phyloP scores from a whole-genome alignment of 2,329 filamentous ascomycete genomes.

The Grosmannia penicillata region DNA sequence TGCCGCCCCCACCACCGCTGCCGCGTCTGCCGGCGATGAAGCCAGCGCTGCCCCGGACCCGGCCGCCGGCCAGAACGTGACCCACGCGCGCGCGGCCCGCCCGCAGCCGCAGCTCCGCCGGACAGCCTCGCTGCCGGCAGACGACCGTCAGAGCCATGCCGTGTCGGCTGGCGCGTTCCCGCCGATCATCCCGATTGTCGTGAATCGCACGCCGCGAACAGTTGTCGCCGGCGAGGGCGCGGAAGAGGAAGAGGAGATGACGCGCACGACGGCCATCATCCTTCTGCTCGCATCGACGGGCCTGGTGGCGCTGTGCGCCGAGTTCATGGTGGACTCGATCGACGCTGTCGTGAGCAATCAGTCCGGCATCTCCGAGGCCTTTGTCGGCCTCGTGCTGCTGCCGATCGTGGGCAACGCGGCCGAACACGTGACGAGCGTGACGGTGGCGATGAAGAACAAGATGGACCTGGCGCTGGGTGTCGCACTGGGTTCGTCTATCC shows the following conservation, averaged over 20 bases:
- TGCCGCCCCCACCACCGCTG: slow-evolving; percentile 10
- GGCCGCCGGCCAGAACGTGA: too few relatives aligned
- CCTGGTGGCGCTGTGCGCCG: slow-evolving; percentile 43
- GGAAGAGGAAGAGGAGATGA: slow-evolving; percentile 20
- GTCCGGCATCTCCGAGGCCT: slow-evolving; percentile 34
- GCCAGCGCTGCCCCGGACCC: not conserved
- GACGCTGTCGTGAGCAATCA: slow-evolving; percentile 34
- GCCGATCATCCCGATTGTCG: slow-evolving; percentile 17
- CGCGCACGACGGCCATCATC: slow-evolving; percentile 28
- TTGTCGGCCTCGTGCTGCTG: slow-evolving; percentile 46
- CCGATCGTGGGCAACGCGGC: slow-evolving; percentile 49
- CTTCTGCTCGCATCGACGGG: slow-evolving; percentile 37
- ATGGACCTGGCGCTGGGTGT: slow-evolving; percentile 48
- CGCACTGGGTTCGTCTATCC: slow-evolving; percentile 44
- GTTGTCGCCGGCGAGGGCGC: slow-evolving; percentile 11
- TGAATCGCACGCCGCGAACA: slow-evolving; percentile 13
- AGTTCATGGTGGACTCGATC: slow-evolving; percentile 46
- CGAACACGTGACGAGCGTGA: slow-evolving; percentile 47
- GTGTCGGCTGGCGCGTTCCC: slow-evolving; percentile 14
- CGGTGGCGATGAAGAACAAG: slow-evolving; percentile 43
- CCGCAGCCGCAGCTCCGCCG: slow-evolving; percentile 23
- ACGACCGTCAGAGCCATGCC: slow-evolving; percentile 10
- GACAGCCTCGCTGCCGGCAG: slow-evolving; percentile 36
- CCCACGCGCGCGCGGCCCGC: not conserved
- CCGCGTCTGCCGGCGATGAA: too few relatives aligned